phyloP scores from a whole-genome alignment of 2,329 filamentous ascomycete species.

The Cercospora sp. region DNA sequence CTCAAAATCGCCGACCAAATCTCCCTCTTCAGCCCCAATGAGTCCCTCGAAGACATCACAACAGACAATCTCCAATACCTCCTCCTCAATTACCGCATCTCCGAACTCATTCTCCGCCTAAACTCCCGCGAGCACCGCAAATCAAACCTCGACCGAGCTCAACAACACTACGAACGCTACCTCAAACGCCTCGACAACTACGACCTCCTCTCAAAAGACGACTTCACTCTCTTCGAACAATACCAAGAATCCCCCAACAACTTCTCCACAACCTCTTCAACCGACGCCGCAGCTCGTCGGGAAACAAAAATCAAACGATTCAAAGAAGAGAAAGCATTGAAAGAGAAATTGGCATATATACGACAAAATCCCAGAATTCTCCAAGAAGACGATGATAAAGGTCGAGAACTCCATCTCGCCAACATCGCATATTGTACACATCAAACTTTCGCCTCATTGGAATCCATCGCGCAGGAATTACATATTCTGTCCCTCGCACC shows the following conservation, averaged over 20 bases:
- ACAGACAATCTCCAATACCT: constrained; percentile 85
- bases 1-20: constrained; percentile 67
- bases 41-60: constrained; percentile 80
- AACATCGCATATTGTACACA: constrained; percentile 73
- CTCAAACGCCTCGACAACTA: constrained; percentile 77
- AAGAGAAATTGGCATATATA: constrained; percentile 74
- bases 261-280: constrained; percentile 71
- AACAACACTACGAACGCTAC: constrained; percentile 75
- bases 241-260: constrained; percentile 71
- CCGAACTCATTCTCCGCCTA: constrained; percentile 73
- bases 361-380: constrained; percentile 60
- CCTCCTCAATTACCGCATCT: constrained; percentile 73
- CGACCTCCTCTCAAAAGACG: constrained; percentile 63
- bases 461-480: constrained; percentile 80
- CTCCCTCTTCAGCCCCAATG: constrained; percentile 87
- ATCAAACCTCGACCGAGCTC: constrained; percentile 61
- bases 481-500: constrained; percentile 79
- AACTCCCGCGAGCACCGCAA: constrained; percentile 62
- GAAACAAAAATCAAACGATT: constrained; percentile 85
- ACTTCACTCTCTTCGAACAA: constrained; percentile 69
- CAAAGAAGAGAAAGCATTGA: constrained; percentile 80
- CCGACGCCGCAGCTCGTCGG: constrained; percentile 68
- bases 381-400: constrained; percentile 79
- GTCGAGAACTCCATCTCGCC: constrained; percentile 75
- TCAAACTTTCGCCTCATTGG: constrained; percentile 81